A percentile compares a stretch with the other conserved stretches of the same genome.
Conservation (phyloP, 495 filamentous ascomycete species). For the Bathelium albidoporum region DNA sequence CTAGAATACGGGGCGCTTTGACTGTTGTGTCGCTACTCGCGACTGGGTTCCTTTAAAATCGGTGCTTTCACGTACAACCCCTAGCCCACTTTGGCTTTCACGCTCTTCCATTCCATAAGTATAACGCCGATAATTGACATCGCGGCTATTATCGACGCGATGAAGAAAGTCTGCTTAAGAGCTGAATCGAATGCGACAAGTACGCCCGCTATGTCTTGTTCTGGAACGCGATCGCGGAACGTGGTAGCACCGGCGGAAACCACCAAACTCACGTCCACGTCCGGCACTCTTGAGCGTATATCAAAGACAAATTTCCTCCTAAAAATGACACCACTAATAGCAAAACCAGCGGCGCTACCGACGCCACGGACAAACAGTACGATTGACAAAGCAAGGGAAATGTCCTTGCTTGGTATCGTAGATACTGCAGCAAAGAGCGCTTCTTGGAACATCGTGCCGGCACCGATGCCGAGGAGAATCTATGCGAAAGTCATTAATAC, state of each 20-base stretch:
- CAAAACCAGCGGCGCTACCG: conserved; percentile 19
- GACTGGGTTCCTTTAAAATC: too few relatives aligned
- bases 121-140: conserved; percentile 41
- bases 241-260: neutral
- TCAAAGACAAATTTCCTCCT: neutral
- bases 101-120: conserved; percentile 52
- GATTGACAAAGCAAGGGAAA: conserved; percentile 53
- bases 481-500: neutral
- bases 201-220: conserved; percentile 33
- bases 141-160: conserved; percentile 43
- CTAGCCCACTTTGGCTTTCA: conserved; percentile 35
- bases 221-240: conserved; percentile 35
- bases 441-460: conserved; percentile 60
- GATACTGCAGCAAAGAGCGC: conserved; percentile 60
- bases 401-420: conserved; percentile 48
- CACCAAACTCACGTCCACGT: neutral
- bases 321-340: neutral
- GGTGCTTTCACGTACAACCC: neutral
- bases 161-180: conserved; percentile 42
- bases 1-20: too few relatives aligned
- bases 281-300: neutral
- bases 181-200: conserved; percentile 49
- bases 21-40: too few relatives aligned
- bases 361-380: conserved; percentile 26
- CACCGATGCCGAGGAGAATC: conserved; percentile 54